Evolutionary conservation across 179 eudicot genomes (phyloP).

Genomic region (Silene vulgaris): DNA sequence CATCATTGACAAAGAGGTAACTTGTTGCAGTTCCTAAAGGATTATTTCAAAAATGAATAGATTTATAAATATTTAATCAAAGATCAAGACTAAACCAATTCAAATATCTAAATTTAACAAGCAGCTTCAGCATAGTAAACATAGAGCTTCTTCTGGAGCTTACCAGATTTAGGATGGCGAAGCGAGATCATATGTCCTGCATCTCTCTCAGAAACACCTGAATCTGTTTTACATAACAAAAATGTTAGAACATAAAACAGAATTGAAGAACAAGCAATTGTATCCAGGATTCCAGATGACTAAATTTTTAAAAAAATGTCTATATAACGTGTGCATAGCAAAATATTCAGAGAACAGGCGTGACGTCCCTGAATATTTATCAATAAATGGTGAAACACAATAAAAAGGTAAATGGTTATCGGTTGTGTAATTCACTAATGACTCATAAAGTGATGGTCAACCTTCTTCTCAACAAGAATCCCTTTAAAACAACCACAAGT

Average conservation of each 20-base stretch:
- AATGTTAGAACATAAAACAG: not conserved
- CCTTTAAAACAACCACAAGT: not conserved
- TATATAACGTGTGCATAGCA: not conserved
- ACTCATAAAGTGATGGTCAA: no score
- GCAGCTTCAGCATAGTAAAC: not conserved
- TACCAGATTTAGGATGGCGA: slow-evolving; percentile 76
- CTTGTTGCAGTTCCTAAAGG: slow-evolving; percentile 50
- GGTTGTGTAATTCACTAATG: no score
- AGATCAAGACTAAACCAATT: not conserved
- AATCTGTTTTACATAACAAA: slow-evolving; percentile 33
- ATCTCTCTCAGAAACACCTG: slow-evolving; percentile 27
- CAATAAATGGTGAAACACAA: no score
- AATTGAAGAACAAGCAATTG: not conserved
- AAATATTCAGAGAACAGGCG: not conserved
- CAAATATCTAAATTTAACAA: not conserved
- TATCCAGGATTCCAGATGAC: not conserved
- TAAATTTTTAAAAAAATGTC: not conserved
- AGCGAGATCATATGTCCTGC: slow-evolving; percentile 49
- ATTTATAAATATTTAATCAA: not conserved
- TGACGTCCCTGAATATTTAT: not conserved
- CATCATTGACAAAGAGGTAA: slow-evolving; percentile 51
- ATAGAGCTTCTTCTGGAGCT: not conserved
- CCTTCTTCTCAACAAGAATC: no score
- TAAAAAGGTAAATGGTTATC: not conserved
- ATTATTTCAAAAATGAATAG: not conserved